Conservation (phyloP, 2,329 filamentous ascomycete genomes). For the Reticulascus tulasneorum region DNA sequence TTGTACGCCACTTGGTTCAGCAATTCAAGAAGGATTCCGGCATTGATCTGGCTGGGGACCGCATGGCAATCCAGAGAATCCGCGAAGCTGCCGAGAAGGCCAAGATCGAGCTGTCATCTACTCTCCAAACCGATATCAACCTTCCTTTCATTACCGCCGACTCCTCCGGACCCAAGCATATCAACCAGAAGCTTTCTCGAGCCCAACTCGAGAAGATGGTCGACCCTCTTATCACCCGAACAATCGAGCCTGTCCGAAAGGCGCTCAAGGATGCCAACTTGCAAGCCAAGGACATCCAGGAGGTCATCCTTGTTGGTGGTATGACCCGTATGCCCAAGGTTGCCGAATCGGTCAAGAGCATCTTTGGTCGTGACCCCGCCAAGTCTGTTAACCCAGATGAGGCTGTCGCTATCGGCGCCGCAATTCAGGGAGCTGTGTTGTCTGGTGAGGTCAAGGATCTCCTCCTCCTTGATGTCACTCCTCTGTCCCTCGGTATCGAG, state of each 20-base stretch:
- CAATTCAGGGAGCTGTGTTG: constrained; percentile 94
- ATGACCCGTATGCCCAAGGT: constrained; percentile 99
- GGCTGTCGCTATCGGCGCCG: constrained; percentile 95
- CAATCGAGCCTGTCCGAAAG: constrained; percentile 91
- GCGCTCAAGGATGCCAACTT: constrained; percentile 93
- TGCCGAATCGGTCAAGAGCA: constrained; percentile 88
- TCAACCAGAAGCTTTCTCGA: constrained; percentile 91
- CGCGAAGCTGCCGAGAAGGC: constrained; percentile 98
- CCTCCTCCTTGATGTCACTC: constrained; percentile 90
- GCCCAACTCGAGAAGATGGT: constrained; percentile 91
- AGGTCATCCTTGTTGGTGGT: constrained; percentile 96
- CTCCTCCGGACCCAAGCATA: constrained; percentile 93
- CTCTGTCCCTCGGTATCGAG: constrained; percentile 96
- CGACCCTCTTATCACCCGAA: constrained; percentile 80
- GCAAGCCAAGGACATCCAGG: constrained; percentile 89
- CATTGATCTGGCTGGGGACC: constrained; percentile 84
- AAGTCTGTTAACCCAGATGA: constrained; percentile 99
- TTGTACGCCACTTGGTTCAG: constrained; percentile 89
- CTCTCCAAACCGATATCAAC: constrained; percentile 95
- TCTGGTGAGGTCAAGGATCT: constrained; percentile 96
- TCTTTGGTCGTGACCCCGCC: constrained; percentile 93
- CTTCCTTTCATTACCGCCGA: constrained; percentile 98
- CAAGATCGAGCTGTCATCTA: constrained; percentile 97
- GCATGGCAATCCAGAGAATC: constrained; percentile 98
- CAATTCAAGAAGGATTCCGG: constrained; percentile 96